Conservation (phyloP, 1,284 basidiomycete species). For the Fomitiporia mediterranea region DNA sequence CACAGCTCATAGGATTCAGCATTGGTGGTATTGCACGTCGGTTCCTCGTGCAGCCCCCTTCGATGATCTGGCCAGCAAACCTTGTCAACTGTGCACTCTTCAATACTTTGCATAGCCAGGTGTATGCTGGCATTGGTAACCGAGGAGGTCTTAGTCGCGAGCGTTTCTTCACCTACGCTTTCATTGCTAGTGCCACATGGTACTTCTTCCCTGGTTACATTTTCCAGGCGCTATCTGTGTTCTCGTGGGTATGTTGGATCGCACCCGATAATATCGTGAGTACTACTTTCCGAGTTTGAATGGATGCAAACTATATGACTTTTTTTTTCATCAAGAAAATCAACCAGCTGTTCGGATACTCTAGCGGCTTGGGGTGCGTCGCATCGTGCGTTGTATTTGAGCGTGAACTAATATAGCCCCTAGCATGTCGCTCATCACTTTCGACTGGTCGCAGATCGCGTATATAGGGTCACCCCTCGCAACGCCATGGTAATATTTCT, state of each 20-base stretch:
- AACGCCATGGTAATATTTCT: constrained; percentile 21
- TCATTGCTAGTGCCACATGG: constrained; percentile 28
- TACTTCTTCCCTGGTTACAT: constrained; percentile 42
- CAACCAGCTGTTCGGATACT: constrained; percentile 36
- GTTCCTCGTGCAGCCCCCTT: constrained; percentile 37
- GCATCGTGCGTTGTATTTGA: background rate
- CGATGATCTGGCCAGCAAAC: constrained; percentile 37
- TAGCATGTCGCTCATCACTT: constrained; percentile 20
- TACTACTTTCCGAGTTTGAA: background rate
- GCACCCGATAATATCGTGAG: constrained; percentile 27
- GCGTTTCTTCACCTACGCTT: constrained; percentile 32
- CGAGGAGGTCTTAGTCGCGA: constrained; percentile 32
- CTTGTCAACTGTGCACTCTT: constrained; percentile 40
- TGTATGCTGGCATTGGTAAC: constrained; percentile 30
- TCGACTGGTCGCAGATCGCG: constrained; percentile 22
- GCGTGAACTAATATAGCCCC: background rate
- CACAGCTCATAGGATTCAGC: constrained; percentile 37
- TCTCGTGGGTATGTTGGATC: constrained; percentile 42
- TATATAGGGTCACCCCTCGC: constrained; percentile 21
- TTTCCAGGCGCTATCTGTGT: constrained; percentile 27
- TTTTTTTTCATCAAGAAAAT: constrained; percentile 20
- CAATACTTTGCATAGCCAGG: constrained; percentile 37
- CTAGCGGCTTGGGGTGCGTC: constrained; percentile 10
- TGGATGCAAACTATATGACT: too few relatives aligned
- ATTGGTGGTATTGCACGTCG: constrained; percentile 35